Conservation (phyloP, 306 rosid genomes). For the Prunus campanulata region DNA sequence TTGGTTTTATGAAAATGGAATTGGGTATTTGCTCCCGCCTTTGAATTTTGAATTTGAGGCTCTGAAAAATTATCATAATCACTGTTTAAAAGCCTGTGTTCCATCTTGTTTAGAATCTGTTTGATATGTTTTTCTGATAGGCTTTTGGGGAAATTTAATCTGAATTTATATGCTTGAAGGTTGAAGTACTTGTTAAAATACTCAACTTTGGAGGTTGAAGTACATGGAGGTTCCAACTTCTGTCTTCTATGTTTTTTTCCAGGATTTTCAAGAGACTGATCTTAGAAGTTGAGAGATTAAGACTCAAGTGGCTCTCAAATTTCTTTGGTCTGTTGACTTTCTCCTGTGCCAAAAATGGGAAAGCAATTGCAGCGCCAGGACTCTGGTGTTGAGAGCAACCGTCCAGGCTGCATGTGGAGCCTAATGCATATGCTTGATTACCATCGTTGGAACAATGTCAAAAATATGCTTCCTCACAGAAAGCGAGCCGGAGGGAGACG, state of each 20-base stretch:
- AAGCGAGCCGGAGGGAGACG: conserved; percentile 43
- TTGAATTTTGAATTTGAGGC: not conserved
- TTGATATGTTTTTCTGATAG: not conserved
- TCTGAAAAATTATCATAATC: not conserved
- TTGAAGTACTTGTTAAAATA: not conserved
- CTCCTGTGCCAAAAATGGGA: conserved; percentile 44
- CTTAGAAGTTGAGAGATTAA: conserved; percentile 13
- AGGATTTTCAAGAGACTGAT: conserved; percentile 28
- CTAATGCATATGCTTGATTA: conserved; percentile 53
- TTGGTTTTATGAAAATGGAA: not conserved
- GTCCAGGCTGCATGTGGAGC: conserved; percentile 75
- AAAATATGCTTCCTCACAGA: conserved; percentile 46
- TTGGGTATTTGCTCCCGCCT: not conserved
- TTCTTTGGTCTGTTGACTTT: not conserved
- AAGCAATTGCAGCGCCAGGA: conserved; percentile 43
- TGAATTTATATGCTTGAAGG: not conserved
- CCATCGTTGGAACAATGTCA: conserved; percentile 69
- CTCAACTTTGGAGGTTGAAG: not conserved
- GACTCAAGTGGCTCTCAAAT: conserved; percentile 20
- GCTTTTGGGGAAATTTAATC: not conserved
- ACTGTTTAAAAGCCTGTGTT: not conserved
- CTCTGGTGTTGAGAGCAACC: conserved; percentile 34
- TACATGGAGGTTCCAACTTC: no score
- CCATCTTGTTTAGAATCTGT: not conserved
- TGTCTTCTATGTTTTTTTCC: conserved; percentile 15